Base-by-base conservation (phyloP, 371 early-diverging fungal species). In the Syncephalastrum monosporum region DNA sequence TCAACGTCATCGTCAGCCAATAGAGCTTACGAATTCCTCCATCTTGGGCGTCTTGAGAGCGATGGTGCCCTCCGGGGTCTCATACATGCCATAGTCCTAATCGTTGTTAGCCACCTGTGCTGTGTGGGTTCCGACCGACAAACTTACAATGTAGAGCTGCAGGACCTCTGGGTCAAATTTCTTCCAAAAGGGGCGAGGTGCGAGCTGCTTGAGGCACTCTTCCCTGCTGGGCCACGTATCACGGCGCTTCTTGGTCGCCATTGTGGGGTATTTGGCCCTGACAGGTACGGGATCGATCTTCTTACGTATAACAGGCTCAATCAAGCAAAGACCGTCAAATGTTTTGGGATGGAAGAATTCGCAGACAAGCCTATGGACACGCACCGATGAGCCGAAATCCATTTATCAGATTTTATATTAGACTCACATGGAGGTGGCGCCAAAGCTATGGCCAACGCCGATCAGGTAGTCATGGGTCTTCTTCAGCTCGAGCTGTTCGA, bases 391-490 rank as follows among this genome's bases (percentile, higher is more conserved):
- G 21, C 27, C 12, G 15, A 42, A 6, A 14, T 17, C 0, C 19
- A 13, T 19, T 19, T 21, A 23, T 15, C 50, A 38, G 1, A 25
- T 7, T 15, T 5, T 7, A 29, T 23, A 41, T 21, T 43, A 33
- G 0, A 38, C 67, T 53, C 64, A 74, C 77, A 74, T 74, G 17
- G 67, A 59, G 8, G 73, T 72, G 21, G 68, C 79, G 23, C 79
- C 76, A 56, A 75, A 69, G 24, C 74, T 71, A 50, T 79, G 79
- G 1, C 79, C 75, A 25, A 78, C 55, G 17, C 74, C 73, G 42
- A 78, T 55, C 16, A 78, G 41, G 23, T 55, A 57, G 48, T 69
- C 64, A 19, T 74, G 64, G 16, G 24, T 27, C 21, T 10, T 42
- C 19, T 64, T 60, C 14, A 73, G 46, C 3, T 57, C 60, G 47